Evolutionary conservation across 1,139 yeast genomes (phyloP).

Genomic region (Suhomyces terraborum): DNA sequence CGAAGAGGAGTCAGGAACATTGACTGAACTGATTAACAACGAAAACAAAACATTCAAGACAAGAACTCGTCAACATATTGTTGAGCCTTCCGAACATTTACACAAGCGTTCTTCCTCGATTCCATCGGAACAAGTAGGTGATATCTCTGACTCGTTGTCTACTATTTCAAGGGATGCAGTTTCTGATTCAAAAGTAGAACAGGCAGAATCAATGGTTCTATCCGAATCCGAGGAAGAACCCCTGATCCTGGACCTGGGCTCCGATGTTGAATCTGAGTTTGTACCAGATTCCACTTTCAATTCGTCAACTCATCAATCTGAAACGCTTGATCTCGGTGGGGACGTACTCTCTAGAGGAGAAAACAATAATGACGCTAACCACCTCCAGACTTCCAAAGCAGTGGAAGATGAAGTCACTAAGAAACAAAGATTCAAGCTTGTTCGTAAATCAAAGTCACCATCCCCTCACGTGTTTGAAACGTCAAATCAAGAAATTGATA

Average conservation of each 20-base stretch:
- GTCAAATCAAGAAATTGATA: conserved; percentile 39
- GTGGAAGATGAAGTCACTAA: background rate
- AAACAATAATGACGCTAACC: too few species aligned
- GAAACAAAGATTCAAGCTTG: conserved; percentile 7
- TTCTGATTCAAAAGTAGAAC: background rate
- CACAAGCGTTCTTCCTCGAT: too few species aligned
- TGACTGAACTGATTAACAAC: background rate
- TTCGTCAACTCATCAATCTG: conserved; percentile 3
- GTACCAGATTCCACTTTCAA: conserved; percentile 10
- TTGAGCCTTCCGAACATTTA: too few species aligned
- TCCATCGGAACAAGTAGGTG: too few species aligned
- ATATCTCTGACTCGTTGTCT: background rate
- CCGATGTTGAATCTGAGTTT: conserved; percentile 9
- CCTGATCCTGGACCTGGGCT: conserved; percentile 2
- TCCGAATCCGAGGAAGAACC: background rate
- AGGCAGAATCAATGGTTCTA: background rate
- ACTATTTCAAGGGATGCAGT: background rate
- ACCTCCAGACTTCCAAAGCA: too few species aligned
- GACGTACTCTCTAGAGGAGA: too few species aligned
- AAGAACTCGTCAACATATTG: background rate
- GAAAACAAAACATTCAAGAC: background rate
- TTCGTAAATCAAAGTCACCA: conserved; percentile 10
- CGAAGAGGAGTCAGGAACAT: background rate
- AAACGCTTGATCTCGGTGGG: too few species aligned
- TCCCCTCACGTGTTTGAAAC: conserved; percentile 23